Evolutionary conservation across 495 filamentous ascomycete species (phyloP), one percentile per base, ranked within the genome.

Genomic region (Tuber indicum): DNA sequence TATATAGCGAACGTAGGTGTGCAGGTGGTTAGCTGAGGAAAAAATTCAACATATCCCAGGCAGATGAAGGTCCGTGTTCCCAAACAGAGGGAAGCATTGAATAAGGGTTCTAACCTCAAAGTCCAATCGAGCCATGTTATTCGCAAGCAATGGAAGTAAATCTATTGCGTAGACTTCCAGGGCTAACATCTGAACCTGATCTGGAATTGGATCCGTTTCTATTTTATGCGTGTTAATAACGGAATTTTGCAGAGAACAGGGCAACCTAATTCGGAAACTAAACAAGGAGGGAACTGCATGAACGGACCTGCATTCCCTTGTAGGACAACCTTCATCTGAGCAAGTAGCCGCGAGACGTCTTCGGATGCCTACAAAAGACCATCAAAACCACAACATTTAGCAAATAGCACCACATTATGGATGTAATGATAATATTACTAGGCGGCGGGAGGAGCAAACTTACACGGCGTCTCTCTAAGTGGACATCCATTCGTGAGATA

Each of bases 161-260:
- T 98, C 93, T 85, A 97, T 93, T 80, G 94, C 88, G 79, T 97
- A 91, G 52, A 97, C 89, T 72, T 91, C 89, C 62, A 89, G 90
- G 70, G 97, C 89, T 32, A 98, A 88, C 75, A 91, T 88, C 81
- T 92, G 89, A 76, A 96, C 91, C 83, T 95, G 92, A 72, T 98
- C 94, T 36, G 94, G 94, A 74, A 89, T 92, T 77, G 91, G 90
- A 82, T 97, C 94, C 77, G 90, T 86, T 82, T 99, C 96, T 97
- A 84, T 17, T 69, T 71, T n/a, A 42, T 26, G 26, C 43, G 41
- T 36, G 52, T 79, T 39, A 77, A 73, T 81, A 58, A 23, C 42
- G 45, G 19, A 78, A 70, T 72, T 45, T 42, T 74, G 66, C 72
- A 26, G 32, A 70, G 46, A 58, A 71, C n/a, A 72, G 23, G 73